Evolutionary conservation across 768 basidiomycete species (phyloP), one percentile per base, ranked within the genome.

Genomic region (Dioszegia crocea): DNA sequence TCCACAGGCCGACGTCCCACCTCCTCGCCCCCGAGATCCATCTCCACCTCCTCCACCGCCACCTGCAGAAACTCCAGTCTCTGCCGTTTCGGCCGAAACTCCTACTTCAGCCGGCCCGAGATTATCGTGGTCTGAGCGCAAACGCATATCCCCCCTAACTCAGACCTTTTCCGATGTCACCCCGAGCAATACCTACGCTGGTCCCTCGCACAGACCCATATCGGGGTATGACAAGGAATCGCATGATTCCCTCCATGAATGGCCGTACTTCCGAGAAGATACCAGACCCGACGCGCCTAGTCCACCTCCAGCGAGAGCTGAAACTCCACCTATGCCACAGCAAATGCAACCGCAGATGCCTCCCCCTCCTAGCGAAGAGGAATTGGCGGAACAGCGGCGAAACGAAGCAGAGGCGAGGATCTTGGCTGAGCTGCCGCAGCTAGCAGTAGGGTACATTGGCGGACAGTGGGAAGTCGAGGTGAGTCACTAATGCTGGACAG

Each of bases 61-160:
- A 47, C 44, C 26, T 39, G 41, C 29, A 29, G 39, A 23, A 4
- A 29, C 23, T 10, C 39, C 39, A 17, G 17, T 30, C 14, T 41
- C 36, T 14, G 39, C n/a, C 23, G 26, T n/a, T 19, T 19, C 39
- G 33, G 33, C 14, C 27, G 23, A 40, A 16, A 11, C 58, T 4
- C 11, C 31, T 31, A 12, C 31, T 3, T 21, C 57, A n/a, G 43
- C 41, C 11, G 50, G 41, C 11, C 48, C 62, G 19, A 40, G 66
- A 51, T 46, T 67, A 40, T 67, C 66, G 2, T 67, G 66, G 66
- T 67, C 66, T 11, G 66, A 67, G 40, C 39, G 66, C 10, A 67
- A 64, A 41, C 53, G 38, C 39, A 27, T 60, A 47, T 27, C 56
- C 43, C 29, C 50, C 9, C n/a, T 55, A 21, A 31, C 58, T 4